Conservation (phyloP, 2,329 filamentous ascomycete species). For the Orbilia javanica region DNA sequence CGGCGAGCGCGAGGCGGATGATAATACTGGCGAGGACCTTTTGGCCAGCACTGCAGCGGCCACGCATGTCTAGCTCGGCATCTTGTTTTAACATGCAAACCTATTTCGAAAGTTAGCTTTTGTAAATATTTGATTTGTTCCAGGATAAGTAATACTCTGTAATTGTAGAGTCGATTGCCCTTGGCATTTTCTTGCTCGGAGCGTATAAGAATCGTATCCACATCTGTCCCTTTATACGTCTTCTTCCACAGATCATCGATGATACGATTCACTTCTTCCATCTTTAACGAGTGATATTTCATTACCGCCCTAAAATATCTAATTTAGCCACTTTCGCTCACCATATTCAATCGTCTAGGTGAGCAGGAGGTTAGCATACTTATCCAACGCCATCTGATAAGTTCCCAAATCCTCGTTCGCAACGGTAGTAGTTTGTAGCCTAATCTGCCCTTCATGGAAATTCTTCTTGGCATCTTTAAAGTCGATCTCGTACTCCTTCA, state of each 20-base stretch:
- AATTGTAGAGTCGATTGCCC: constrained; percentile 90
- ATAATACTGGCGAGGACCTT: constrained; percentile 97
- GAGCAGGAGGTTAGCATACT: constrained; percentile 65
- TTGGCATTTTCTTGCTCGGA: constrained; percentile 84
- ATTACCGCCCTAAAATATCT: constrained; percentile 77
- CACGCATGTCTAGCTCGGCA: constrained; percentile 99
- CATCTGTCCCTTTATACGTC: constrained; percentile 96
- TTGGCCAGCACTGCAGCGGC: constrained; percentile 94
- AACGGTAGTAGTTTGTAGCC: constrained; percentile 80
- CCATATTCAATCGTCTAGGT: neutral
- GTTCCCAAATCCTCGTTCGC: constrained; percentile 89
- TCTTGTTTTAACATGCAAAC: constrained; percentile 97
- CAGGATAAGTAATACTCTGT: constrained; percentile 71
- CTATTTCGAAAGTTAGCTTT: constrained; percentile 23
- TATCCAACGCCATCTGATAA: constrained; percentile 86
- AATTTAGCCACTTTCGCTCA: neutral
- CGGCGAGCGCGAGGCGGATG: constrained; percentile 93
- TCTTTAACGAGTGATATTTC: constrained; percentile 95
- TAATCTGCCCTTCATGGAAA: constrained; percentile 75
- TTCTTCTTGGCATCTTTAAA: constrained; percentile 84
- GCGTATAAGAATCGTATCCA: constrained; percentile 94
- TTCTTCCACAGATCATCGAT: constrained; percentile 96
- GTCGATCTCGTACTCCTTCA: constrained; percentile 84
- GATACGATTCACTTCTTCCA: constrained; percentile 97
- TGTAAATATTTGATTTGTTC: neutral